Evolutionary conservation across 1,139 yeast genomes (phyloP), one percentile per base, ranked within the genome.

Genomic region (Debaryomycetaceae sp.): DNA sequence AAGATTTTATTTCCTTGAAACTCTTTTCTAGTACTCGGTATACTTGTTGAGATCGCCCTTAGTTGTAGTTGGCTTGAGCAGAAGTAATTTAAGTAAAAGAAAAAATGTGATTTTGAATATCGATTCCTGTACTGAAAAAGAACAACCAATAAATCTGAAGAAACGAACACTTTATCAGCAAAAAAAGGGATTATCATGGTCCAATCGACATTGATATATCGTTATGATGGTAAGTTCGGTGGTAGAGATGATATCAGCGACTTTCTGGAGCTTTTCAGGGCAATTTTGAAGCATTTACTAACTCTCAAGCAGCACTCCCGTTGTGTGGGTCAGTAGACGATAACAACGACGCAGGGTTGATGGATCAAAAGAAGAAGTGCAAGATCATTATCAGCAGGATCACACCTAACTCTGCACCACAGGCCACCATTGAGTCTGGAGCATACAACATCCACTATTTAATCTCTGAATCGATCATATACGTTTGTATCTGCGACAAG

Each of bases 301-400:
- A 37, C 38, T 5, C 8, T 5, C 13, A 5, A 3, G 15, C 37
- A 81, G 92, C 92, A 3, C 81, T 89, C 43, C 97, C 98, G 15
- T 73, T 91, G 42, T 82, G 95, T 47, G 95, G 95, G n/a, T 86
- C 96, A 1, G 92, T 88, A 13, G 98, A 91, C 55, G 95, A 89
- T 51, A 85, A 83, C 48, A 74, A 73, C 39, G 73, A 69, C 42
- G 63, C 73, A 4, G 66, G 70, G 11, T 69, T 91, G 40, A 59
- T 72, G 33, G 94, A 87, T 45, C 92, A 87, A 58, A 91, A 91
- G 74, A 81, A 85, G 59, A 88, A 88, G 61, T 79, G 89, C 52
- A 91, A 92, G 65, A 69, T 85, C 45, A 73, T 92, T 41, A 76
- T 89, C 37, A 73, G 85, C 36, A 75, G 94, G 54, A 78, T 92